Percentiles rank a stretch among this genome's conserved stretches.
Conservation (phyloP, 2,329 filamentous ascomycete species). For the Exophiala mesophila region DNA sequence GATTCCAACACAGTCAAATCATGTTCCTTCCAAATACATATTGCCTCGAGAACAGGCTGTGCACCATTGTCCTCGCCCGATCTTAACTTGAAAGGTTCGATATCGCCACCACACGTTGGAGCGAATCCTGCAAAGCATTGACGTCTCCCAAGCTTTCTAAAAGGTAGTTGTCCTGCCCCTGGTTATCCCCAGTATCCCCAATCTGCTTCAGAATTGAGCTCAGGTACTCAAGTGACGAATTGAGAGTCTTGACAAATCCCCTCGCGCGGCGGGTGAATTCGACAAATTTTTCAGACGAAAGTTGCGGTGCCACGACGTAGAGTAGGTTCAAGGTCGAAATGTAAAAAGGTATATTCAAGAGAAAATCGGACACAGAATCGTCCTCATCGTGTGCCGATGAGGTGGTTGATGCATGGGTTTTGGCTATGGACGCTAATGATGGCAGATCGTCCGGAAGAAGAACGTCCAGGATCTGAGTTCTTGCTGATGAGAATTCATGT, state of each 20-base stretch:
- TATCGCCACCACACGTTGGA: constrained; percentile 9
- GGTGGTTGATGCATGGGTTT: not conserved
- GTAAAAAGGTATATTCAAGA: constrained; percentile 23
- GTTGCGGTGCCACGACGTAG: constrained; percentile 15
- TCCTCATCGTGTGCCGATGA: constrained; percentile 2
- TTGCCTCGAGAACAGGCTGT: too few species aligned
- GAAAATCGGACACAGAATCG: constrained; percentile 14
- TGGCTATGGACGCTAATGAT: not conserved
- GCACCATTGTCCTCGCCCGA: too few species aligned
- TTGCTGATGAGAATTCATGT: not conserved
- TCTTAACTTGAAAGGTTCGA: constrained; percentile 4
- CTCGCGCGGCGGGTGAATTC: constrained; percentile 4
- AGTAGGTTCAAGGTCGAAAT: constrained; percentile 25
- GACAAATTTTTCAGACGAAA: not conserved
- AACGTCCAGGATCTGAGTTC: constrained; percentile 10
- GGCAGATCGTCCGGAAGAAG: constrained; percentile 18
- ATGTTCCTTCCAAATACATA: too few species aligned
- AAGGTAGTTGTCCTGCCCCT: constrained; percentile 5
- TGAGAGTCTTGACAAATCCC: constrained; percentile 10
- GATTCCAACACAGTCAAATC: too few species aligned
- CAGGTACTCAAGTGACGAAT: constrained; percentile 7
- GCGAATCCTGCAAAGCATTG: constrained; percentile 23
- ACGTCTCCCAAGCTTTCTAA: constrained; percentile 21
- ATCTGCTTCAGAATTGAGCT: constrained; percentile 16
- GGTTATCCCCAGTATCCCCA: not conserved